Evolutionary conservation across 75 land plant species (phyloP).

Genomic region (Selaginella tamariscina): DNA sequence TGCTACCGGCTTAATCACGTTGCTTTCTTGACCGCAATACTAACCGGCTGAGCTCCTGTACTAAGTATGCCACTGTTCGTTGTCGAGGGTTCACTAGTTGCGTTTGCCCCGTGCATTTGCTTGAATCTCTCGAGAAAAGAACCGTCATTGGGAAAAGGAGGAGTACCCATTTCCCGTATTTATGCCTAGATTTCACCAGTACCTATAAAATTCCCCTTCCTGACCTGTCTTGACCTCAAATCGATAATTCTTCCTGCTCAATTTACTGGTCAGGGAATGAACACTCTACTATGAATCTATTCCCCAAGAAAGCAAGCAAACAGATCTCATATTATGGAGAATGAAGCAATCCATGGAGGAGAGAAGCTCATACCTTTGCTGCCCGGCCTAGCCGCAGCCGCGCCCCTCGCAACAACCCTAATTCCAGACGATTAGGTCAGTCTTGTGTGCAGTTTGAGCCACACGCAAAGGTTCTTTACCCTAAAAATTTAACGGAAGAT

Average conservation of each 20-base stretch:
- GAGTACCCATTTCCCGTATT: not conserved
- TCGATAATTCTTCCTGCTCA: no score
- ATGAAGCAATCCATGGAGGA: not conserved
- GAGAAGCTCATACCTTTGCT: not conserved
- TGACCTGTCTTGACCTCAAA: not conserved
- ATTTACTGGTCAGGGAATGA: not conserved
- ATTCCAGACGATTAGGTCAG: not conserved
- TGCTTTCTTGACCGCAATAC: not conserved
- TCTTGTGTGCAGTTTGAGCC: not conserved
- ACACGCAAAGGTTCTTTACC: no score
- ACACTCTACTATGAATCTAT: no score
- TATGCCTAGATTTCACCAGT: no score
- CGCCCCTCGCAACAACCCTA: not conserved
- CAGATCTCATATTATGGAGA: not conserved
- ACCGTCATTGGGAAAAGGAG: conserved; percentile 73
- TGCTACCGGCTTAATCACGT: no score
- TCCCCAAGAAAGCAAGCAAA: no score
- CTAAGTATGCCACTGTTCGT: not conserved
- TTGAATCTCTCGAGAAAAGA: conserved; percentile 89
- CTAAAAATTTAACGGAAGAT: no score
- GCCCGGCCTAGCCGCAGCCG: no score
- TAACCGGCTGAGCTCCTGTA: not conserved
- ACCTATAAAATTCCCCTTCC: not conserved
- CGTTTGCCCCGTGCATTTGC: conserved; percentile 38
- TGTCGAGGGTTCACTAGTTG: not conserved